Conservation (phyloP, 1,284 basidiomycete species). For the Cutaneotrichosporon cavernicola region DNA sequence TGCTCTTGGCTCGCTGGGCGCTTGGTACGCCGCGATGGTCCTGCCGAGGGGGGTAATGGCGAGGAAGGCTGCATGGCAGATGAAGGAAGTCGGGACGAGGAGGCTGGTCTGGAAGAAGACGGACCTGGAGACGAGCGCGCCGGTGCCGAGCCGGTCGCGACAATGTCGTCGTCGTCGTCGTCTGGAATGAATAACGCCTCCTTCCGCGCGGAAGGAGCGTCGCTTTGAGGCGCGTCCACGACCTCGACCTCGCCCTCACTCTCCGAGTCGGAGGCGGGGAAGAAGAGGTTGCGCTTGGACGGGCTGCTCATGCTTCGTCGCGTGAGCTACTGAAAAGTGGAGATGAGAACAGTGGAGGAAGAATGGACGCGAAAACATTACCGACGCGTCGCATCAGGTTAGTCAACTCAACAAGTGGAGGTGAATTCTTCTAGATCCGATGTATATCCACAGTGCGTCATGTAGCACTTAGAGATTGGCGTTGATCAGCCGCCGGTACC, state of each 20-base stretch:
- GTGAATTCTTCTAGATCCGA: not conserved
- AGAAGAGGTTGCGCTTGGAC: conserved; percentile 24
- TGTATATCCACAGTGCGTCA: no score
- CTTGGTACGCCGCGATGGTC: conserved; percentile 4
- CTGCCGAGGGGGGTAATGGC: conserved; percentile 14
- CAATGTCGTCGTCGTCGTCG: conserved; percentile 18
- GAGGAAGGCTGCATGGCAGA: conserved; percentile 22
- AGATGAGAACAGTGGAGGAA: not conserved
- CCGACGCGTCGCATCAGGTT: conserved; percentile 9
- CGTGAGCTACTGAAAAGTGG: not conserved
- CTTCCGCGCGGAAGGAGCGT: not conserved
- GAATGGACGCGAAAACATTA: conserved; percentile 6
- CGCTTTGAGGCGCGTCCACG: not conserved
- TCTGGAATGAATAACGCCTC: conserved; percentile 21
- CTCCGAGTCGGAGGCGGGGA: conserved; percentile 27
- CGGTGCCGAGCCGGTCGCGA: not conserved
- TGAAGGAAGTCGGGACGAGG: conserved; percentile 13
- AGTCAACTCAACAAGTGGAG: conserved; percentile 6
- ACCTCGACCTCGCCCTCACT: conserved; percentile 7
- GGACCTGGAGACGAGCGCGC: conserved; percentile 4
- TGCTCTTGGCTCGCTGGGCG: conserved; percentile 15
- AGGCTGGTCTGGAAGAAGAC: not conserved
- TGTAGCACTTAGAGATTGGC: no score
- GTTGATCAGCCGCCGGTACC: no score
- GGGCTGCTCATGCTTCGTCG: conserved; percentile 9